Percentiles rank a stretch among this genome's conserved stretches.
phyloP scores from a whole-genome alignment of 371 early-diverging fungal species.

The Apophysomyces ossiformis region DNA sequence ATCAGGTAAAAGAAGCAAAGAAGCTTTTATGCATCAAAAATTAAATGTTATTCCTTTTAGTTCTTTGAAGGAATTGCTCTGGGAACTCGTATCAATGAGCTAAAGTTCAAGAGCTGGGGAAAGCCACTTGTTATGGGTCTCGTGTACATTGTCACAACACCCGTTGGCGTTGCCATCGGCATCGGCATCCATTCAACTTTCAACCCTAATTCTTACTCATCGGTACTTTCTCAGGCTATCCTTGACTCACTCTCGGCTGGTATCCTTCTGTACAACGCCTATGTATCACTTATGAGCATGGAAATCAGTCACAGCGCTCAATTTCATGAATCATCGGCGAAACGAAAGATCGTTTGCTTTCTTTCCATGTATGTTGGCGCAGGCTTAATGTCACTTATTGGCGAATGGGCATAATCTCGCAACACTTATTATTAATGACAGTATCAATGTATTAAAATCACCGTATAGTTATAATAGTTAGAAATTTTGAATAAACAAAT shows the following conservation, averaged over 20 bases:
- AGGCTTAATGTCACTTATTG: conserved; percentile 69
- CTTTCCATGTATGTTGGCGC: conserved; percentile 60
- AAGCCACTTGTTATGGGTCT: conserved; percentile 46
- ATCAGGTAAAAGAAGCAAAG: conserved; percentile 61
- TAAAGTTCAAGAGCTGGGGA: conserved; percentile 32
- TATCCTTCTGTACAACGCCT: conserved; percentile 55
- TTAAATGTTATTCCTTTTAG: conserved; percentile 17
- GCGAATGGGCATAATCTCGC: conserved; percentile 64
- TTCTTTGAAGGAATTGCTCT: conserved; percentile 63
- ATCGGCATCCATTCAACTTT: conserved; percentile 52
- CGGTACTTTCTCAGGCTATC: conserved; percentile 49
- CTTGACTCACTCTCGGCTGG: conserved; percentile 57
- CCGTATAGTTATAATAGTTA: no score
- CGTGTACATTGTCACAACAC: conserved; percentile 61
- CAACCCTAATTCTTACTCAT: conserved; percentile 49
- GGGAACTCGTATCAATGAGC: conserved; percentile 54
- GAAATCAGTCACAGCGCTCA: conserved; percentile 33
- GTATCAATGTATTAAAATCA: no score
- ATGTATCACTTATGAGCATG: conserved; percentile 41
- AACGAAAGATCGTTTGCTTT: conserved; percentile 23
- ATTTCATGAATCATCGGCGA: conserved; percentile 13
- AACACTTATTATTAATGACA: not conserved
- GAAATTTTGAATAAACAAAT: no score
- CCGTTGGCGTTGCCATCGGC: conserved; percentile 65
- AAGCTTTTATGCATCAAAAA: not conserved